These are phyloP conservation scores for Trichosanthes truncata DNA, from an alignment of 306 rosid genomes.

Conservation along the genomic window DNA sequence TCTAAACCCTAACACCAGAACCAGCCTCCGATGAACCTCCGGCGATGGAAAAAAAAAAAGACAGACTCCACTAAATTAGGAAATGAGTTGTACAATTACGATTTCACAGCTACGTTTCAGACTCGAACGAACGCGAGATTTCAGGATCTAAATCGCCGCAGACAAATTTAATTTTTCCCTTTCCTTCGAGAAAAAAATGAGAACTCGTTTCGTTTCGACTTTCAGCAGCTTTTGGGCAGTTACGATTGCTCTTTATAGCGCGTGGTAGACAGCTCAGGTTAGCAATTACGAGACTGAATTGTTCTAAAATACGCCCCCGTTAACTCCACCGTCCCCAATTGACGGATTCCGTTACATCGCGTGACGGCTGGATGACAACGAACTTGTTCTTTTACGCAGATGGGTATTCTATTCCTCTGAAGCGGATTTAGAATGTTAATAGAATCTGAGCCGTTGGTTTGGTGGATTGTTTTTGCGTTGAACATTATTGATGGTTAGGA, in stretches of 20 bases:
- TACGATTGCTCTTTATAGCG: not conserved
- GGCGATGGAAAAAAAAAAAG: not conserved
- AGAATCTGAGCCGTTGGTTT: not conserved
- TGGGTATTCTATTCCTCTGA: not conserved
- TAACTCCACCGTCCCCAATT: not conserved
- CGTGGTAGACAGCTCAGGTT: not conserved
- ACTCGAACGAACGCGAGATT: not conserved
- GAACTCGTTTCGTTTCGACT: not conserved
- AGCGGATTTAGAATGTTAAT: not conserved
- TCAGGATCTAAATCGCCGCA: not conserved
- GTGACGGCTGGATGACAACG: conserved; percentile 1
- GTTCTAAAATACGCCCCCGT: not conserved
- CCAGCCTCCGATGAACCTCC: not conserved
- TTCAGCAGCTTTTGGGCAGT: not conserved
- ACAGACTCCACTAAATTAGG: not conserved
- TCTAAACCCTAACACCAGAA: not conserved
- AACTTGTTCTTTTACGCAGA: not conserved
- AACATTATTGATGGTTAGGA: not conserved
- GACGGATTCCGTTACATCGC: not conserved
- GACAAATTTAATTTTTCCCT: not conserved
- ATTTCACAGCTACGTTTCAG: not conserved
- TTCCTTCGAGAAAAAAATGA: not conserved
- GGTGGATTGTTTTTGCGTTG: not conserved
- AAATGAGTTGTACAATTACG: not conserved
- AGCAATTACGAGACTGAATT: not conserved